phyloP scores from a whole-genome alignment of 2,329 filamentous ascomycete species.

The Cercospora brassicicola region DNA sequence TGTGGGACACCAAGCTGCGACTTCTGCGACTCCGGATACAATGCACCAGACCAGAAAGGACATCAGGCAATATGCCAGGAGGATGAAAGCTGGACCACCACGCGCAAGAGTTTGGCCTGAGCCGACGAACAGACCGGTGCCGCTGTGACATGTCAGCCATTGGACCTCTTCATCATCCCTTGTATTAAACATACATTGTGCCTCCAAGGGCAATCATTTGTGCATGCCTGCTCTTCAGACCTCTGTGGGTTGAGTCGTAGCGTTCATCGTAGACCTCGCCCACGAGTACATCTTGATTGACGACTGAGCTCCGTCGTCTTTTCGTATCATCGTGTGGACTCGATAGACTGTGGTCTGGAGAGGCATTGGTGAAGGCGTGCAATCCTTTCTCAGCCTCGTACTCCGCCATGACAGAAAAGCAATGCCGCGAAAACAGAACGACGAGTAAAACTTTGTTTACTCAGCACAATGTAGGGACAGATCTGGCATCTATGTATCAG shows the following conservation, averaged over 20 bases:
- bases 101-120: conserved; percentile 41
- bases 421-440: not conserved
- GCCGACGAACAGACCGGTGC: conserved; percentile 43
- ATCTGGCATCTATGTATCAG: not conserved
- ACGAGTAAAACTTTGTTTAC: not conserved
- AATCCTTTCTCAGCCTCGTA: conserved; percentile 17
- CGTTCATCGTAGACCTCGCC: conserved; percentile 29
- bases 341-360: conserved; percentile 7
- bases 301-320: conserved; percentile 19
- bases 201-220: conserved; percentile 41
- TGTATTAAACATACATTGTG: conserved; percentile 24
- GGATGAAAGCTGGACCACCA: conserved; percentile 45
- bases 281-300: conserved; percentile 27
- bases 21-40: conserved; percentile 55
- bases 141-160: conserved; percentile 26
- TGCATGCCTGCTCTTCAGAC: conserved; percentile 43
- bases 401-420: conserved; percentile 5
- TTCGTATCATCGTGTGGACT: conserved; percentile 15
- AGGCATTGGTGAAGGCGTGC: not conserved
- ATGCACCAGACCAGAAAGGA: conserved; percentile 45
- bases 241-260: conserved; percentile 44
- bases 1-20: conserved; percentile 61
- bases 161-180: not conserved
- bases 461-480: not conserved
- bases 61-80: conserved; percentile 46